Conservation (phyloP, 2,329 filamentous ascomycete species). For the Xylaria polymorpha region DNA sequence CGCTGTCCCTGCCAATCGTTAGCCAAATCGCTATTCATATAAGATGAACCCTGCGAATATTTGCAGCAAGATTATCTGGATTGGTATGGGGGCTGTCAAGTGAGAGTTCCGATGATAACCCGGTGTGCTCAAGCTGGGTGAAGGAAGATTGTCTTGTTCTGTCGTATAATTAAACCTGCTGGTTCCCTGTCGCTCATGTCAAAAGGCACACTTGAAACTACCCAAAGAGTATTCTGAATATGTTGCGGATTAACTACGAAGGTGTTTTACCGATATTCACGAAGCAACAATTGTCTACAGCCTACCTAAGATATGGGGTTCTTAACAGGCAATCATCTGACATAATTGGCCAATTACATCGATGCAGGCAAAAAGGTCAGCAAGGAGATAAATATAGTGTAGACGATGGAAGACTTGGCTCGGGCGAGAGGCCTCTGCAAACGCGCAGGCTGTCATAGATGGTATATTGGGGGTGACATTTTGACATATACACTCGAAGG, state of each 20-base stretch:
- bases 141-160: neutral
- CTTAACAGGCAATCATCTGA: neutral
- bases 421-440: neutral
- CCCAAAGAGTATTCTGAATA: too few relatives aligned
- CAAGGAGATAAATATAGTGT: slow-evolving; percentile 10
- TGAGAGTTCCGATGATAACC: neutral
- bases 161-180: neutral
- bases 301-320: too few relatives aligned
- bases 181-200: neutral
- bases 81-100: neutral
- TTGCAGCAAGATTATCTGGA: neutral
- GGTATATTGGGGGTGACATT: neutral
- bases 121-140: too few relatives aligned
- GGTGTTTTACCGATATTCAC: too few relatives aligned
- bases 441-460: neutral
- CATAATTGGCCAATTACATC: neutral
- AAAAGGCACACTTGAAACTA: too few relatives aligned
- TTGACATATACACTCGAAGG: neutral
- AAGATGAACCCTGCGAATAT: too few relatives aligned
- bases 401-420: neutral
- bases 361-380: neutral
- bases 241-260: too few relatives aligned
- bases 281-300: too few relatives aligned
- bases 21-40: too few relatives aligned
- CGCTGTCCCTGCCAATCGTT: too few relatives aligned